A percentile compares a stretch with the other conserved stretches of the same genome.
Evolutionary conservation across 257 asterid species (phyloP).

Genomic region (Solanum arcanum): DNA sequence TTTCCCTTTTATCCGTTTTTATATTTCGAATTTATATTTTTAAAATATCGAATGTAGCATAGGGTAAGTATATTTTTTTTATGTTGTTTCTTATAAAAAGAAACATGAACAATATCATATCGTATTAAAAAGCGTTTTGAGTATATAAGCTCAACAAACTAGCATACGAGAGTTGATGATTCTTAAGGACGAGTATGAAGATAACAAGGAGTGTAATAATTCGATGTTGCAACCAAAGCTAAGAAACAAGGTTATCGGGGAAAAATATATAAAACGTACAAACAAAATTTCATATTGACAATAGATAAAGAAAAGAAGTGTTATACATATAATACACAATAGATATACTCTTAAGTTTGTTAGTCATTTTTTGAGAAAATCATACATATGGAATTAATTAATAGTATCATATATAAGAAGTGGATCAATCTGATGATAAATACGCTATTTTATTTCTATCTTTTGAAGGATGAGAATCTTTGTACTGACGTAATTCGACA

Average conservation of each 20-base stretch:
- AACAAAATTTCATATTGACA: not conserved
- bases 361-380: not conserved
- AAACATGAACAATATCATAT: not conserved
- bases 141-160: not conserved
- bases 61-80: not conserved
- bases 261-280: not conserved
- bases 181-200: not conserved
- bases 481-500: not conserved
- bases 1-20: not conserved
- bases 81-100: not conserved
- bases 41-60: not conserved
- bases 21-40: not conserved
- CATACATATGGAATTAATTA: not conserved
- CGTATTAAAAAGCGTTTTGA: not conserved
- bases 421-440: not conserved
- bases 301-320: not conserved
- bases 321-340: not conserved
- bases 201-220: not conserved
- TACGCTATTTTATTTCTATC: rapidly evolving
- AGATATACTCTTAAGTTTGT: not conserved
- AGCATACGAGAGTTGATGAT: not conserved
- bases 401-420: not conserved
- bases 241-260: not conserved
- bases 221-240: not conserved
- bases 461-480: not conserved